Evolutionary conservation across 2,329 filamentous ascomycete species (phyloP).

Genomic region (Tympanopsis confertula): DNA sequence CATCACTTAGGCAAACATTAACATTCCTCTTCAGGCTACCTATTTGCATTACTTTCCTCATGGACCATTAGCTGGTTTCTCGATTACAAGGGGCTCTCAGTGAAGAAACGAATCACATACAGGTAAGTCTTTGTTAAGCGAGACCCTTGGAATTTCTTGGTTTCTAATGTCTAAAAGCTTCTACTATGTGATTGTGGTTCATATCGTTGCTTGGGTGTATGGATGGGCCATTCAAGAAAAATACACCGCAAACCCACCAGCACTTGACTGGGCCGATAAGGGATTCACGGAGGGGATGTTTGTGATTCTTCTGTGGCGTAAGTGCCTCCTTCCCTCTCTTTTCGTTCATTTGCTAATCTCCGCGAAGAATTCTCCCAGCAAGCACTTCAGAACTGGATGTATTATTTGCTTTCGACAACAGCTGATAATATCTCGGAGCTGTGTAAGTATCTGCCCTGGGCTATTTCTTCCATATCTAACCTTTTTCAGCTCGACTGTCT

Average conservation of each 20-base stretch:
- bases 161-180: too few species aligned
- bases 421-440: slow-evolving; percentile 43
- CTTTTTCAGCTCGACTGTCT: slow-evolving; percentile 16
- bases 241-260: slow-evolving; percentile 27
- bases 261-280: slow-evolving; percentile 24
- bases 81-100: slow-evolving; percentile 23
- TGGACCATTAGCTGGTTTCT: slow-evolving; percentile 29
- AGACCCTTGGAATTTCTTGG: too few species aligned
- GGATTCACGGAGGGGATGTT: slow-evolving; percentile 34
- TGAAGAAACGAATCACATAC: slow-evolving; percentile 27
- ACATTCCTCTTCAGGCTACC: too few species aligned
- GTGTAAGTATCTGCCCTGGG: slow-evolving; percentile 8
- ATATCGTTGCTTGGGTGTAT: slow-evolving; percentile 36
- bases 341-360: not conserved
- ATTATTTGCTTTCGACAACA: slow-evolving; percentile 40
- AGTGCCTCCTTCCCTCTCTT: slow-evolving; percentile 1
- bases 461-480: too few species aligned
- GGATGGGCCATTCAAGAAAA: slow-evolving; percentile 39
- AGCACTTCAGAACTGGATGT: slow-evolving; percentile 41
- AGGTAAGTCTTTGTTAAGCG: slow-evolving; percentile 6
- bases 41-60: slow-evolving; percentile 28
- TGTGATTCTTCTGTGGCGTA: slow-evolving; percentile 31
- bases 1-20: too few species aligned
- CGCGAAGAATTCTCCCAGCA: slow-evolving; percentile 33
- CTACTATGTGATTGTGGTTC: slow-evolving; percentile 29